These are phyloP conservation scores for Boechera stricta DNA, from an alignment of 345 rosid genomes.

Conservation along the genomic window DNA sequence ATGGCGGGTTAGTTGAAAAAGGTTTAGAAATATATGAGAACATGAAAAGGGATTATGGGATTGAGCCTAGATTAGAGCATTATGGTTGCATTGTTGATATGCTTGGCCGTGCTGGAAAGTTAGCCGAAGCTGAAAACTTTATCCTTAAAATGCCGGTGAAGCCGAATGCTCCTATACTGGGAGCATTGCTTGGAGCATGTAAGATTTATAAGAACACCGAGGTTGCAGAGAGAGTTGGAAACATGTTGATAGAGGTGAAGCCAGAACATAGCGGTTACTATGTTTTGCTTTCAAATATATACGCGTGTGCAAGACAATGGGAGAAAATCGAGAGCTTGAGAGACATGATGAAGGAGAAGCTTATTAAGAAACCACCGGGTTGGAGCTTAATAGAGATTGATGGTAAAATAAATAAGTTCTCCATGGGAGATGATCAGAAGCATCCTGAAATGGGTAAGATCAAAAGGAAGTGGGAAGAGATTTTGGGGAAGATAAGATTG, in stretches of 20 bases:
- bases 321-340: conserved; percentile 57
- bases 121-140: conserved; percentile 71
- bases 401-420: conserved; percentile 63
- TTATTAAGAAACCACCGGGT: conserved; percentile 62
- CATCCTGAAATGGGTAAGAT: conserved; percentile 69
- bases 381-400: conserved; percentile 65
- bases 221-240: conserved; percentile 68
- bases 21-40: conserved; percentile 64
- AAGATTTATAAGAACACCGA: conserved; percentile 63
- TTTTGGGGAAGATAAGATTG: conserved; percentile 56
- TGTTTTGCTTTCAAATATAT: conserved; percentile 72
- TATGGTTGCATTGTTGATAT: conserved; percentile 83
- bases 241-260: conserved; percentile 55
- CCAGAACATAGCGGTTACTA: conserved; percentile 81
- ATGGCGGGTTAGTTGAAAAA: conserved; percentile 65
- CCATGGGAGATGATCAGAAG: conserved; percentile 55
- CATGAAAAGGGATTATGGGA: conserved; percentile 54
- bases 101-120: conserved; percentile 75
- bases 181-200: conserved; percentile 85
- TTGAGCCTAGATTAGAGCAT: conserved; percentile 74
- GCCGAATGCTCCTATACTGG: conserved; percentile 73
- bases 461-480: conserved; percentile 66
- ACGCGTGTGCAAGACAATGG: conserved; percentile 69
- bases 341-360: conserved; percentile 66
- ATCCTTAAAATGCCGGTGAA: conserved; percentile 65